Conservation (phyloP, 768 basidiomycete species). For the Nidula microcarpa region DNA sequence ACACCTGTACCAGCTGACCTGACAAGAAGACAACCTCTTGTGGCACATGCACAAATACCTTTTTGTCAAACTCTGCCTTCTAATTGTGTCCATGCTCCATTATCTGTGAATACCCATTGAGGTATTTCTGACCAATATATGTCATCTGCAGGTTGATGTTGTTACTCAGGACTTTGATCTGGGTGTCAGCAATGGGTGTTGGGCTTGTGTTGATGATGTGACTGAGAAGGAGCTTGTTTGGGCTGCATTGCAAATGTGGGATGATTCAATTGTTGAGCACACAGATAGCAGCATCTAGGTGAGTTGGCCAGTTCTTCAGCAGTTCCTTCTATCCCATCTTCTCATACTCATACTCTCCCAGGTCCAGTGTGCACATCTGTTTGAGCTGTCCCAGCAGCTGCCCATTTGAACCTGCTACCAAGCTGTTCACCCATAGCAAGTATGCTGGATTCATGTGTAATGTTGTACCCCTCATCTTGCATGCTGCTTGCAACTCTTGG, state of each 20-base stretch:
- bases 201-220: slow-evolving; percentile 13
- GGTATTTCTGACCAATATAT: slow-evolving; percentile 22
- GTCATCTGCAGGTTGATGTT: slow-evolving; percentile 16
- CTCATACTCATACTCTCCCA: slow-evolving; percentile 19
- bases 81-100: slow-evolving; percentile 15
- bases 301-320: slow-evolving; percentile 23
- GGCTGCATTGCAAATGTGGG: slow-evolving; percentile 4
- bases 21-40: slow-evolving; percentile 16
- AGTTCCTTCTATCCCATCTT: slow-evolving; percentile 11
- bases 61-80: slow-evolving; percentile 21
- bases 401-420: slow-evolving; percentile 15
- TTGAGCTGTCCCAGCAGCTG: slow-evolving; percentile 18
- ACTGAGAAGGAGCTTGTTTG: slow-evolving; percentile 17
- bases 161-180: not conserved
- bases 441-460: slow-evolving; percentile 22
- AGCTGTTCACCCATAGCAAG: slow-evolving; percentile 36
- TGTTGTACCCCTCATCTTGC: slow-evolving; percentile 11
- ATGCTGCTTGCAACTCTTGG: slow-evolving; percentile 20
- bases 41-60: slow-evolving; percentile 5
- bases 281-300: slow-evolving; percentile 22
- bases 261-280: slow-evolving; percentile 7
- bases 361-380: slow-evolving; percentile 25
- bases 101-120: slow-evolving; percentile 20
- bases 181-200: slow-evolving; percentile 1
- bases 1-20: slow-evolving; percentile 12